Evolutionary conservation across 2,329 filamentous ascomycete species (phyloP).

Genomic region (Scedosporium apiospermum): DNA sequence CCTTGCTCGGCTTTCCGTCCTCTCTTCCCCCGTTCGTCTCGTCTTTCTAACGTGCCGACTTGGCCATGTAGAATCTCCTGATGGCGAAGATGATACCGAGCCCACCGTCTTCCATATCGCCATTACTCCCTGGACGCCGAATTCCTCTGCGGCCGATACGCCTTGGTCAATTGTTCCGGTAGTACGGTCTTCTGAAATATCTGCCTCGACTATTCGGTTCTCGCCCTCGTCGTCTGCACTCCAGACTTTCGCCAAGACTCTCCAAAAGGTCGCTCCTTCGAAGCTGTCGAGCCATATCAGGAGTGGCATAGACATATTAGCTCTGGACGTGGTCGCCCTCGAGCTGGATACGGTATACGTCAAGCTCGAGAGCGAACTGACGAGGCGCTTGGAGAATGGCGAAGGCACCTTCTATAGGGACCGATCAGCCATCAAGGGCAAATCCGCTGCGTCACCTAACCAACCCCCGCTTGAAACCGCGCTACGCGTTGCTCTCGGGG

Average conservation of each 20-base stretch:
- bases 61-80: slow-evolving; percentile 12
- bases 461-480: slow-evolving; percentile 54
- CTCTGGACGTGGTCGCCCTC: slow-evolving; percentile 72
- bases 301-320: slow-evolving; percentile 71
- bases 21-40: neutral
- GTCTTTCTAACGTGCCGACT: neutral
- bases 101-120: slow-evolving; percentile 53
- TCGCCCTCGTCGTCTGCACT: slow-evolving; percentile 63
- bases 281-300: slow-evolving; percentile 64
- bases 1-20: neutral
- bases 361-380: slow-evolving; percentile 69
- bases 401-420: slow-evolving; percentile 72
- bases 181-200: slow-evolving; percentile 50
- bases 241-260: slow-evolving; percentile 66
- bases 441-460: slow-evolving; percentile 13
- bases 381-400: slow-evolving; percentile 71
- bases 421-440: slow-evolving; percentile 26
- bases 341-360: slow-evolving; percentile 80
- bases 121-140: slow-evolving; percentile 64
- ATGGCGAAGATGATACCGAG: slow-evolving; percentile 21
- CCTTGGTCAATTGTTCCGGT: slow-evolving; percentile 84
- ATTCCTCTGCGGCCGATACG: slow-evolving; percentile 46
- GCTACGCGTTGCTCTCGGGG: slow-evolving; percentile 64
- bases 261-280: slow-evolving; percentile 66
- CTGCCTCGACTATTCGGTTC: slow-evolving; percentile 71